Conservation (phyloP, 805 yeast species). For the Saturnispora galanensis region DNA sequence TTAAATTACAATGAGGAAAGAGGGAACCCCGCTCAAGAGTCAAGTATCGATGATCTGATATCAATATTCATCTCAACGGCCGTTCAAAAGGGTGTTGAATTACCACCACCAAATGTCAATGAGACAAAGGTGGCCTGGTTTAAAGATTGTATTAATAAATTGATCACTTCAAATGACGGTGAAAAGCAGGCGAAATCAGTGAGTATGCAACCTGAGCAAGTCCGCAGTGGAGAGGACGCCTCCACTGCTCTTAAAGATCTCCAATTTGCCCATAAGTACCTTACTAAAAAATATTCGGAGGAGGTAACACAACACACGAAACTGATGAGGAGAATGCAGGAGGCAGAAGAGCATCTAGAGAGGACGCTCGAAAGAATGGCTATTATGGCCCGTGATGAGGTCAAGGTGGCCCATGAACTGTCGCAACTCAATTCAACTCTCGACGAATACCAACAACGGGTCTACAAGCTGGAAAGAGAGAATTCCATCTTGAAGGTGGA, state of each 20-base stretch:
- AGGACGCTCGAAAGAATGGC: constrained; percentile 23
- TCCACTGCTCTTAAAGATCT: constrained; percentile 54
- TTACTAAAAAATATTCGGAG: constrained; percentile 58
- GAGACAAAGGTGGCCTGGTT: constrained; percentile 24
- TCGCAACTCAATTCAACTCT: background rate
- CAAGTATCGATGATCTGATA: constrained; percentile 34
- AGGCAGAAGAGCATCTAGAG: constrained; percentile 29
- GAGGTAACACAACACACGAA: constrained; percentile 47
- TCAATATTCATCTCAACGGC: constrained; percentile 39
- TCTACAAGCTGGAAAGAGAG: too few species aligned
- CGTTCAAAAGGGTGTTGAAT: constrained; percentile 31
- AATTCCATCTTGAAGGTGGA: too few species aligned
- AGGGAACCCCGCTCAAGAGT: background rate
- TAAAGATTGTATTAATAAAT: constrained; percentile 19
- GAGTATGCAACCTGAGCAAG: background rate
- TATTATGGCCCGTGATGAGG: constrained; percentile 10
- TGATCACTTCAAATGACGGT: constrained; percentile 1
- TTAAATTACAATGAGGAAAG: background rate
- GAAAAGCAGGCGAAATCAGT: background rate
- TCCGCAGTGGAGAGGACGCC: background rate
- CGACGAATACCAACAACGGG: background rate
- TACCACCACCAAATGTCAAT: constrained; percentile 27
- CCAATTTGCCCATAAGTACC: constrained; percentile 60
- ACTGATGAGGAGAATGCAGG: constrained; percentile 42
- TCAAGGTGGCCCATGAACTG: background rate